Conservation (phyloP, 257 asterid species). For the Petunia secreta region DNA sequence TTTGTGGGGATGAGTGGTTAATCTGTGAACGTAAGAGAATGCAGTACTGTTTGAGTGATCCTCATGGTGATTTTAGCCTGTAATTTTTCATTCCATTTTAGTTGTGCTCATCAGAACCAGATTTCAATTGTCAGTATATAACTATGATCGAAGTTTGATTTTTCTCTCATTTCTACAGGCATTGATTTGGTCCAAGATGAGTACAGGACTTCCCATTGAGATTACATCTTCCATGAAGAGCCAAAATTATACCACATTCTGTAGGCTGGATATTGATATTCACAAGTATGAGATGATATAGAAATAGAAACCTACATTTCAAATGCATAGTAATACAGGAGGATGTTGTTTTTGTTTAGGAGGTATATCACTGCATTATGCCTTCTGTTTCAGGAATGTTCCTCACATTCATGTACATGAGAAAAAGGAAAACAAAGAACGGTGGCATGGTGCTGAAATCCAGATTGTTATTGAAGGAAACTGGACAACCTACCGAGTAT, state of each 20-base stretch:
- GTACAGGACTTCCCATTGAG: conserved; percentile 94
- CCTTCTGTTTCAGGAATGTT: conserved; percentile 54
- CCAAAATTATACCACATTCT: conserved; percentile 70
- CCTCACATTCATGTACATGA: conserved; percentile 91
- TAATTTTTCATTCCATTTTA: not conserved
- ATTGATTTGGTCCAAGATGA: conserved; percentile 95
- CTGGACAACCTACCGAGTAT: conserved; percentile 92
- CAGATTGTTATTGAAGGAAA: conserved; percentile 92
- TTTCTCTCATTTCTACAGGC: conserved; percentile 57
- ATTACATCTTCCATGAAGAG: conserved; percentile 81
- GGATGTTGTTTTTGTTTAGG: not conserved
- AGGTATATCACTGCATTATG: conserved; percentile 1
- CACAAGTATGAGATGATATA: conserved; percentile 48
- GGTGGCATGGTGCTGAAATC: conserved; percentile 94
- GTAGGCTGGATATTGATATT: conserved; percentile 91
- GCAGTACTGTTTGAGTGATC: not conserved
- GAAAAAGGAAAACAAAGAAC: conserved; percentile 58
- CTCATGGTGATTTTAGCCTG: conserved; percentile 18
- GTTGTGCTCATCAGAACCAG: conserved; percentile 18
- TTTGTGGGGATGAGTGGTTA: not conserved
- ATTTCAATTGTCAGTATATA: not conserved
- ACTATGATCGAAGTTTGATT: conserved; percentile 7
- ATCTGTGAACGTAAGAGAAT: not conserved
- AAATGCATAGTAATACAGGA: not conserved
- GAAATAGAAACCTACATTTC: conserved; percentile 26